Conservation (phyloP, 305 asterid genomes). For the Fraxinus xanthoxyloides region DNA sequence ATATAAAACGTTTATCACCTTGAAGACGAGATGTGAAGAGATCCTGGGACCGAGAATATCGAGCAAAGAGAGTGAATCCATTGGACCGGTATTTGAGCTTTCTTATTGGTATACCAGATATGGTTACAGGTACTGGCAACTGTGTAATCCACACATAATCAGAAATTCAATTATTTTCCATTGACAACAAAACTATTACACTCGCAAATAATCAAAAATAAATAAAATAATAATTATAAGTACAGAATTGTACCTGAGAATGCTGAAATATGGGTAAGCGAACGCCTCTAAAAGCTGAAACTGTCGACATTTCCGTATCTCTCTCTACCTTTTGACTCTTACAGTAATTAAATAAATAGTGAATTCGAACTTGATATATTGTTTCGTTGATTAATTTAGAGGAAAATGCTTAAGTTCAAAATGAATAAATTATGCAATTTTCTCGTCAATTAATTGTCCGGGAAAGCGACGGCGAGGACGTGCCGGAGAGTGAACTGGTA, state of each 20-base stretch:
- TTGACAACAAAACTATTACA: background rate
- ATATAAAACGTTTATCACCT: conserved; percentile 36
- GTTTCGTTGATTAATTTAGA: background rate
- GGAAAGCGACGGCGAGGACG: background rate
- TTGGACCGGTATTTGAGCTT: conserved; percentile 30
- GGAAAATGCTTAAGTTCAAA: background rate
- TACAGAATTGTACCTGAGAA: conserved; percentile 41
- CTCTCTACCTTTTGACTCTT: background rate
- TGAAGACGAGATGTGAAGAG: conserved; percentile 77
- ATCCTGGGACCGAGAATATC: conserved; percentile 75
- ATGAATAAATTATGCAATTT: background rate
- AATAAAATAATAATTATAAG: background rate
- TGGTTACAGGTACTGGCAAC: conserved; percentile 42
- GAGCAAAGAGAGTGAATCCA: conserved; percentile 43
- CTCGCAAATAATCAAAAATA: background rate
- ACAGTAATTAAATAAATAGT: background rate
- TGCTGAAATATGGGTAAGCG: conserved; percentile 45
- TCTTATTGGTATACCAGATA: conserved; percentile 25
- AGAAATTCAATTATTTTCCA: conserved; percentile 11
- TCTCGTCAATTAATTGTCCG: background rate
- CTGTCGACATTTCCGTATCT: conserved; percentile 41
- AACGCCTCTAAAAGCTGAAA: conserved; percentile 55
- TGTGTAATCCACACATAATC: conserved; percentile 35
- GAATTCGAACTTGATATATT: background rate
- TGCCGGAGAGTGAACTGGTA: background rate